Percentiles rank a stretch among this genome's conserved stretches.
Evolutionary conservation across 306 rosid species (phyloP).

Genomic region (Gastrolobium bilobum): DNA sequence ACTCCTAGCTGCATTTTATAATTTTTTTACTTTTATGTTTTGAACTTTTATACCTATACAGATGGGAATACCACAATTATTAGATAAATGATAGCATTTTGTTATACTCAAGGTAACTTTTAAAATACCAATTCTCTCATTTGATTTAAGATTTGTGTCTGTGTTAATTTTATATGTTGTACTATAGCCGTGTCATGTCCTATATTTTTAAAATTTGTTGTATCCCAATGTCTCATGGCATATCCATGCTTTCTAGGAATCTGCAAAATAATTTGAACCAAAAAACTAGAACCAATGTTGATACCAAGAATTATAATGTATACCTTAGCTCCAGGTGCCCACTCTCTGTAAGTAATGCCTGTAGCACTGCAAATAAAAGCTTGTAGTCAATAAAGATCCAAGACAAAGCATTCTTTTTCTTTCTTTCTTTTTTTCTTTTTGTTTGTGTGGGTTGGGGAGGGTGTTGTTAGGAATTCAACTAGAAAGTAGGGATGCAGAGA

Average conservation of each 20-base stretch:
- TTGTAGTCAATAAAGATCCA: conserved; percentile 40
- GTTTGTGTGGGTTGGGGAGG: too few species aligned
- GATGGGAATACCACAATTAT: conserved; percentile 29
- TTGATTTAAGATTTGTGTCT: background rate
- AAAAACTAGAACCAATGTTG: conserved; percentile 1
- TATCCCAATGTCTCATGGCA: conserved; percentile 8
- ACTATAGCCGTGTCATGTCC: background rate
- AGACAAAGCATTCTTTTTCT: too few species aligned
- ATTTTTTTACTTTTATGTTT: background rate
- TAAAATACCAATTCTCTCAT: background rate
- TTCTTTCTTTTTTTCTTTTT: too few species aligned
- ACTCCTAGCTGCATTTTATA: background rate
- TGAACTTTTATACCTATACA: conserved; percentile 20
- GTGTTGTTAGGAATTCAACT: background rate
- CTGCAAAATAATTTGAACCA: conserved; percentile 24
- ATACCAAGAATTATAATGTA: conserved; percentile 39
- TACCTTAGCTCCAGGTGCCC: conserved; percentile 99
- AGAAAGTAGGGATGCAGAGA: conserved; percentile 9
- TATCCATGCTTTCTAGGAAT: conserved; percentile 26
- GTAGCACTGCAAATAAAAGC: conserved; percentile 70
- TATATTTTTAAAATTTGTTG: background rate
- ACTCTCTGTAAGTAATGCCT: conserved; percentile 94
- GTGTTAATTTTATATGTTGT: background rate
- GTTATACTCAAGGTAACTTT: background rate
- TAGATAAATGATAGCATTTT: background rate